phyloP scores from a whole-genome alignment of 805 yeast species.

The Komagataella phaffii region DNA sequence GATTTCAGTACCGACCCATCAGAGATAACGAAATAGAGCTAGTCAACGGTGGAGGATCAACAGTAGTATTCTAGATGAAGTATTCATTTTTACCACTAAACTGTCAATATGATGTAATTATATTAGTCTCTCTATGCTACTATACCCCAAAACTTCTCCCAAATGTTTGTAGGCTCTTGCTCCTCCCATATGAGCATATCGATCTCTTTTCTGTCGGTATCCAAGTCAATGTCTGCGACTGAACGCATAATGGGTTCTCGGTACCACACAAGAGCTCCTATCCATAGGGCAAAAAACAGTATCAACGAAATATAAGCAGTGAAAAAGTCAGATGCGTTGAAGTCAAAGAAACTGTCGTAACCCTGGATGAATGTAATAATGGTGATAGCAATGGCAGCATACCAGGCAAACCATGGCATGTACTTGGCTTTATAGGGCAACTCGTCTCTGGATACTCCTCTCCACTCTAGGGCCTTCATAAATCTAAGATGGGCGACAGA shows the following conservation, averaged over 20 bases:
- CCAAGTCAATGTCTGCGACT: constrained; percentile 52
- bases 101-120: neutral
- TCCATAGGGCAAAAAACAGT: constrained; percentile 41
- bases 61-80: constrained; percentile 23
- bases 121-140: neutral
- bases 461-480: constrained; percentile 46
- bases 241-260: constrained; percentile 32
- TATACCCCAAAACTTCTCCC: neutral
- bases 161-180: neutral
- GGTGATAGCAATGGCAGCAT: constrained; percentile 38
- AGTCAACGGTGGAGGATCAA: constrained; percentile 78
- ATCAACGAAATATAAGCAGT: constrained; percentile 67
- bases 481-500: constrained; percentile 54
- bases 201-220: constrained; percentile 30
- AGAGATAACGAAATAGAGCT: constrained; percentile 61
- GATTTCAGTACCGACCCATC: constrained; percentile 57
- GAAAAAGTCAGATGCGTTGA: constrained; percentile 41
- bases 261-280: constrained; percentile 28
- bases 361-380: constrained; percentile 29
- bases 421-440: constrained; percentile 64
- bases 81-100: neutral
- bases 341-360: constrained; percentile 41
- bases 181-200: constrained; percentile 1
- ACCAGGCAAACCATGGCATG: constrained; percentile 59
- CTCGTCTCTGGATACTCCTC: constrained; percentile 53